Percentiles rank a stretch among this genome's conserved stretches.
These are phyloP conservation scores for Aspergillus egyptiacus DNA, from an alignment of 495 filamentous ascomycete genomes.

Conservation along the genomic window DNA sequence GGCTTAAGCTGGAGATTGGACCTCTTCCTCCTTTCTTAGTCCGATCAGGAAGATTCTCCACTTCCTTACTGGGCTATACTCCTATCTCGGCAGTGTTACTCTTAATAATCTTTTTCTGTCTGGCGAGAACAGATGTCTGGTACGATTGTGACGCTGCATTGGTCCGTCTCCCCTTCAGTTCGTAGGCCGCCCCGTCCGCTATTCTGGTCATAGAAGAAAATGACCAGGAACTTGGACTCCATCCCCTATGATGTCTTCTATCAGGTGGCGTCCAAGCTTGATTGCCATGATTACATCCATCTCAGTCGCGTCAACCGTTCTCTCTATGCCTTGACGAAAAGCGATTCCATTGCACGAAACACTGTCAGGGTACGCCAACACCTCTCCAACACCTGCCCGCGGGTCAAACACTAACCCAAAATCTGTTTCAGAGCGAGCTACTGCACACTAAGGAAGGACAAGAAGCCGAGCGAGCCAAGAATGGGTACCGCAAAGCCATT, in stretches of 20 bases:
- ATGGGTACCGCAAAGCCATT: slow-evolving; percentile 51
- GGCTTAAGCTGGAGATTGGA: background rate
- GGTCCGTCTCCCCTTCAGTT: slow-evolving; percentile 4
- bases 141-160: background rate
- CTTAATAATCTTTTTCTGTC: background rate
- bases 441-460: slow-evolving; percentile 53
- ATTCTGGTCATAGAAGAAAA: slow-evolving; percentile 11
- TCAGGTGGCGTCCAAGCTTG: slow-evolving; percentile 45
- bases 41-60: background rate
- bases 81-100: background rate
- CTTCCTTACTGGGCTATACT: background rate
- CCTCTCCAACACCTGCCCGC: background rate
- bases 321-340: slow-evolving; percentile 48
- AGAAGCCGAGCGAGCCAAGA: slow-evolving; percentile 38
- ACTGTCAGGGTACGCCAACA: slow-evolving; percentile 50
- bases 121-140: slow-evolving; percentile 8
- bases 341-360: slow-evolving; percentile 56
- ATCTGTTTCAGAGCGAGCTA: slow-evolving; percentile 46
- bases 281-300: slow-evolving; percentile 37
- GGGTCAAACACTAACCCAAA: background rate
- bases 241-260: slow-evolving; percentile 62
- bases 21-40: background rate
- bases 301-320: slow-evolving; percentile 46
- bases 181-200: slow-evolving; percentile 7
- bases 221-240: slow-evolving; percentile 28